Evolutionary conservation across 1,284 basidiomycete genomes (phyloP), one percentile per base, ranked within the genome.

Genomic region (Naganishia sp.): DNA sequence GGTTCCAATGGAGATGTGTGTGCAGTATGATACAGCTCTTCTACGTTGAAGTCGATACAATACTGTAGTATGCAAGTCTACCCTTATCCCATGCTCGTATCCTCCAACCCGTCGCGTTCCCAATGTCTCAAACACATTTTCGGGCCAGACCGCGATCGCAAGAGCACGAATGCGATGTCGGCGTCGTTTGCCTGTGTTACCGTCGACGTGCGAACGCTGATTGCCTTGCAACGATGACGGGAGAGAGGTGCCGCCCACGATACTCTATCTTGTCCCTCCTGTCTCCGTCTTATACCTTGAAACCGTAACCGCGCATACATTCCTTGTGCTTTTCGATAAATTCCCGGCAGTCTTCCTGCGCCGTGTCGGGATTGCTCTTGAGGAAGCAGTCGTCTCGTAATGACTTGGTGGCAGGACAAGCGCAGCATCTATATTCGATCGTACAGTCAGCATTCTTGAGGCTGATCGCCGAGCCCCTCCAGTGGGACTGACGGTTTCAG

Each of bases 351-450:
- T 88, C 87, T 66, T 87, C 86, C 67, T 86, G 84, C 5, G 88
- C 89, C 70, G 87, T 86, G 46, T 86, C 85, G 7, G 87, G 80
- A 73, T 87, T 86, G 71, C 83, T 84, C 70, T 87, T 86, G 71
- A 98, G 82, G 83, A 96, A 97, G 81, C 95, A 99, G 72, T 94
- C 89, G 80, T 99, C 95, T 43, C 95, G 85, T 31, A 84, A 85
- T 7, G 88, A 86, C 80, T 99, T 99, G 0, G 94, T 96, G 73
- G 94, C 86, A 15, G 94, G 93, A 79, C 94, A 99, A 53, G 94
- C 94, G 75, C 94, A 98, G 76, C 94, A 98, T 61, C 82, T 28
- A 48, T 39, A 43, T 5, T 6, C 46, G 25, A 13, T 7, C 42
- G 21, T 42, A 25, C 33, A 21, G 18, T 50, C 31, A 33, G 23